Conservation (phyloP, 2,329 filamentous ascomycete genomes). For the Talaromyces sp. region DNA sequence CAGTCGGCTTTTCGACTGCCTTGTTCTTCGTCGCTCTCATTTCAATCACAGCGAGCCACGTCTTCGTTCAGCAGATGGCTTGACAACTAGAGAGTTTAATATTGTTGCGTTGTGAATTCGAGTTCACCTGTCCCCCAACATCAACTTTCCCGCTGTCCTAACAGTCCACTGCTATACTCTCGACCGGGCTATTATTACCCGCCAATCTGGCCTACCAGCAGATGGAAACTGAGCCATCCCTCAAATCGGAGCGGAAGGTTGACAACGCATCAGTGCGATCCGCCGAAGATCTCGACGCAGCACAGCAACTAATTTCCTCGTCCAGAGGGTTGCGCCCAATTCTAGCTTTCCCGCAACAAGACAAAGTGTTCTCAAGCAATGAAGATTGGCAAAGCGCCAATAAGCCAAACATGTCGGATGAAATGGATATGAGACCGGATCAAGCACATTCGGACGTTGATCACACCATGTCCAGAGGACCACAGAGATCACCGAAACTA, state of each 20-base stretch:
- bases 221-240: slow-evolving; percentile 36
- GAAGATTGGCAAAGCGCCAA: slow-evolving; percentile 23
- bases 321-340: slow-evolving; percentile 39
- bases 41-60: not conserved
- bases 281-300: slow-evolving; percentile 47
- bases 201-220: slow-evolving; percentile 17
- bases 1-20: not conserved
- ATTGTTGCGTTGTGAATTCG: not conserved
- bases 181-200: not conserved
- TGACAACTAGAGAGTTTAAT: not conserved
- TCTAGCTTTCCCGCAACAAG: slow-evolving; percentile 6
- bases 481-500: slow-evolving; percentile 33
- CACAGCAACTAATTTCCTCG: slow-evolving; percentile 47
- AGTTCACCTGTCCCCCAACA: not conserved
- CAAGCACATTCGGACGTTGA: slow-evolving; percentile 22
- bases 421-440: slow-evolving; percentile 22
- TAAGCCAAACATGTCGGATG: slow-evolving; percentile 19
- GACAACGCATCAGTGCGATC: slow-evolving; percentile 38
- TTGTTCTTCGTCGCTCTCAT: not conserved
- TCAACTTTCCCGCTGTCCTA: not conserved
- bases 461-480: slow-evolving; percentile 21
- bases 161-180: not conserved
- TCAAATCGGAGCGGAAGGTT: slow-evolving; percentile 33
- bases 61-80: slow-evolving; percentile 5
- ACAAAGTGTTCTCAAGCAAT: slow-evolving; percentile 7